These are phyloP conservation scores for Hericium erinaceus DNA, from an alignment of 768 basidiomycete genomes.

Conservation along the genomic window DNA sequence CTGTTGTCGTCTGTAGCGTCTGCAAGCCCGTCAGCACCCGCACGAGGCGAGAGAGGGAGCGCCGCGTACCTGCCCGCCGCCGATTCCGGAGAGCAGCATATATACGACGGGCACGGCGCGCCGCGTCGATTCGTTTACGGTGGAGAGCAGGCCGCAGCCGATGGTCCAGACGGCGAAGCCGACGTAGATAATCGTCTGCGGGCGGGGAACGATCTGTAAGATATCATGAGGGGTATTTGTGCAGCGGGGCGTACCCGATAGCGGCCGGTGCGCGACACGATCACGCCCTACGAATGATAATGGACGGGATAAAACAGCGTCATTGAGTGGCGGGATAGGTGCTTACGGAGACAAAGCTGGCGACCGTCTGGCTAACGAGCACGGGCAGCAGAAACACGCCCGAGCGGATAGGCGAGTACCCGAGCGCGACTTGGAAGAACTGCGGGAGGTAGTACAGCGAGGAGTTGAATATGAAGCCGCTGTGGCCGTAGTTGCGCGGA, in stretches of 20 bases:
- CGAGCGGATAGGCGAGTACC: constrained; percentile 52
- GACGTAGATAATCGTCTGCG: constrained; percentile 44
- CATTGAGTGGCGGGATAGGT: neutral
- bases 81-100: neutral
- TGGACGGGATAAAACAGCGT: neutral
- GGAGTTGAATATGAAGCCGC: constrained; percentile 54
- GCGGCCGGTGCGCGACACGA: neutral
- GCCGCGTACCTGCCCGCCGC: neutral
- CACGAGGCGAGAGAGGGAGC: neutral
- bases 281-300: neutral
- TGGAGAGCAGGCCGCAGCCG: constrained; percentile 63
- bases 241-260: neutral
- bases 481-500: constrained; percentile 14
- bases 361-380: constrained; percentile 52
- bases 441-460: constrained; percentile 66
- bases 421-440: constrained; percentile 67
- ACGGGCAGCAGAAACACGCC: constrained; percentile 63
- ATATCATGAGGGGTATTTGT: neutral
- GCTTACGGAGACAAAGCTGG: constrained; percentile 41
- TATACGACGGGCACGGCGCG: constrained; percentile 44
- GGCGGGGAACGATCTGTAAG: neutral
- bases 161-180: constrained; percentile 66
- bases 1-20: constrained; percentile 56
- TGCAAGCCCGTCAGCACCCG: constrained; percentile 12
- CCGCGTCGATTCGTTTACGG: constrained; percentile 38